Percentiles rank a stretch among this genome's conserved stretches.
Evolutionary conservation across 2,329 filamentous ascomycete genomes (phyloP).

Genomic region (Daldinia eschscholtzii): DNA sequence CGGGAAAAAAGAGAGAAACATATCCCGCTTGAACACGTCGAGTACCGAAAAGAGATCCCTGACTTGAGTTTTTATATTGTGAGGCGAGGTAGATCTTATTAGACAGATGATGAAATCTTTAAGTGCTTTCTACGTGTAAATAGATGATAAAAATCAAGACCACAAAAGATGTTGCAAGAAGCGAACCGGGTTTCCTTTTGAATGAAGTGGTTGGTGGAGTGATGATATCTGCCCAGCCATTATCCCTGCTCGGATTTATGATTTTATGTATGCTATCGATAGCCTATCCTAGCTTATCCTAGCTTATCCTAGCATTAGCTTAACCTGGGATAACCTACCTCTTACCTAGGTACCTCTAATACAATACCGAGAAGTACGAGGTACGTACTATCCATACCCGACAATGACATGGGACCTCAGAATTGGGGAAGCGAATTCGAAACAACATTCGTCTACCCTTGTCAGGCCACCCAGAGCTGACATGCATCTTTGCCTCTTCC

Average conservation of each 20-base stretch:
- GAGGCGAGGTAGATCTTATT: slow-evolving; percentile 23
- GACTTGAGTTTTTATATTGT: slow-evolving; percentile 15
- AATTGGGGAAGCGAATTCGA: slow-evolving; percentile 3
- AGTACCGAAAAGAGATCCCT: slow-evolving; percentile 13
- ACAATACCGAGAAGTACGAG: slow-evolving; percentile 13
- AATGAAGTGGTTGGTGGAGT: slow-evolving; percentile 27
- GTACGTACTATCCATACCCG: slow-evolving; percentile 5
- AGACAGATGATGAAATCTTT: slow-evolving; percentile 24
- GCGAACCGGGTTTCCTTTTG: slow-evolving; percentile 24
- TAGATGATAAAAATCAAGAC: slow-evolving; percentile 24
- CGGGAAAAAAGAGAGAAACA: slow-evolving; percentile 8
- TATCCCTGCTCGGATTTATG: slow-evolving; percentile 24
- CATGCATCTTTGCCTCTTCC: slow-evolving; percentile 39
- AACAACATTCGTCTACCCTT: slow-evolving; percentile 39
- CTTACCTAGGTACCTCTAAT: too few species aligned
- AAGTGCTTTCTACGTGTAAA: slow-evolving; percentile 23
- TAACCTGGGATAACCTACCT: not conserved
- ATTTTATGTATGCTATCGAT: slow-evolving; percentile 23
- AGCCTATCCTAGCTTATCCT: slow-evolving; percentile 6
- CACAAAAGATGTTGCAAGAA: slow-evolving; percentile 32
- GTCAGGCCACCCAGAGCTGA: slow-evolving; percentile 41
- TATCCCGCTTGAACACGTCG: not conserved
- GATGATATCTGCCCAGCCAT: slow-evolving; percentile 44
- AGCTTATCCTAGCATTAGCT: not conserved
- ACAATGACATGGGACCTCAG: not conserved